A percentile compares a stretch with the other conserved stretches of the same genome.
These are phyloP conservation scores for Aspergillus calidoustus DNA, from an alignment of 2,329 filamentous ascomycete genomes.

Conservation along the genomic window DNA sequence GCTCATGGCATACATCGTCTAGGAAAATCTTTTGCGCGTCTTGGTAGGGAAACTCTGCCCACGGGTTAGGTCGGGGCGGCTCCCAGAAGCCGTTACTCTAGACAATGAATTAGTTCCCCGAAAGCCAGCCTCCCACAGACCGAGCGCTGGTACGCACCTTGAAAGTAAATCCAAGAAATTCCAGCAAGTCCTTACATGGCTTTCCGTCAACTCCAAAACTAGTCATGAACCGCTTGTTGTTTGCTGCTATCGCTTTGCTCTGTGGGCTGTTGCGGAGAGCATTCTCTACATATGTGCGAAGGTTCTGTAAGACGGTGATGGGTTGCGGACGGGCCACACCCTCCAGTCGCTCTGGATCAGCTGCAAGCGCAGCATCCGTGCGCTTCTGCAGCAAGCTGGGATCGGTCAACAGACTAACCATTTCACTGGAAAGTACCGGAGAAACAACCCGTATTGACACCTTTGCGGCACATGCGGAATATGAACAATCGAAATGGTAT, in stretches of 20 bases:
- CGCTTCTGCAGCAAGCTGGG: conserved; percentile 56
- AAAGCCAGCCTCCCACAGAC: neutral
- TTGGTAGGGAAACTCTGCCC: conserved; percentile 43
- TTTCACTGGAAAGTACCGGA: conserved; percentile 55
- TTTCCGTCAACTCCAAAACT: conserved; percentile 63
- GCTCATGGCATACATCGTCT: conserved; percentile 64
- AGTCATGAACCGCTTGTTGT: conserved; percentile 68
- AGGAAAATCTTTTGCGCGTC: conserved; percentile 53
- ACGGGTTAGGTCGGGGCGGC: conserved; percentile 44
- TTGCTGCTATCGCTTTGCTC: conserved; percentile 59
- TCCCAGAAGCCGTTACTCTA: conserved; percentile 49
- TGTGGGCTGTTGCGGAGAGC: conserved; percentile 55
- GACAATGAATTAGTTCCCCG: conserved; percentile 6
- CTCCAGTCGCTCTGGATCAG: conserved; percentile 59
- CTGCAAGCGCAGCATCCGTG: conserved; percentile 56
- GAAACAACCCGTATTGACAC: conserved; percentile 58
- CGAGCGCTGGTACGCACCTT: conserved; percentile 41
- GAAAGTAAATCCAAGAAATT: conserved; percentile 61
- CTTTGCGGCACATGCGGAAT: conserved; percentile 58
- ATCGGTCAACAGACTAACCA: conserved; percentile 60
- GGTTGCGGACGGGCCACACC: conserved; percentile 56
- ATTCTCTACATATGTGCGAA: conserved; percentile 66
- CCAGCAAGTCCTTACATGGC: conserved; percentile 60
- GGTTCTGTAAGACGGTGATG: conserved; percentile 59
- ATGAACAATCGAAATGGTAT: conserved; percentile 64